A percentile compares a stretch with the other conserved stretches of the same genome.
Evolutionary conservation across 345 rosid species (phyloP).

Genomic region (Salix dunnii): DNA sequence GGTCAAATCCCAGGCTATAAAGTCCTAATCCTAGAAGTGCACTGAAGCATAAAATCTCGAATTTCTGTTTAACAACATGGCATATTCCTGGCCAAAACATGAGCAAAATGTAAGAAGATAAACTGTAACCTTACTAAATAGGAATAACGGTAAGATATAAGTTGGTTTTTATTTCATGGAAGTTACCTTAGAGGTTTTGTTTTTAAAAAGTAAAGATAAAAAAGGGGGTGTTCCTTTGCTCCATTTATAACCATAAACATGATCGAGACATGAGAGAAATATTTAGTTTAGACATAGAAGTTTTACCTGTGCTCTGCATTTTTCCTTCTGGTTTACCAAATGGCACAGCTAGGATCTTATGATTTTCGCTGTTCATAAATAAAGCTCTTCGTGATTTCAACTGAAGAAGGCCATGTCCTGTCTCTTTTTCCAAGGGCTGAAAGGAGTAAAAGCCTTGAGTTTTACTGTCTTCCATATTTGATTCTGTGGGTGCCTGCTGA

Average conservation of each 20-base stretch:
- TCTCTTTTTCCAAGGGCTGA: constrained; percentile 9
- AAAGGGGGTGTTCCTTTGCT: not conserved
- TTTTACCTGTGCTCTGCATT: constrained; percentile 39
- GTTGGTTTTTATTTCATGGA: not conserved
- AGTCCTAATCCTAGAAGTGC: constrained; percentile 62
- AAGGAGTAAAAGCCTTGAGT: constrained; percentile 16
- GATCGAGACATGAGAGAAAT: not conserved
- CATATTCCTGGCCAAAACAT: constrained; percentile 37
- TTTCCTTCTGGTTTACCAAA: constrained; percentile 20
- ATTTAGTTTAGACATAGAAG: constrained; percentile 10
- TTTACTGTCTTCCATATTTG: constrained; percentile 15
- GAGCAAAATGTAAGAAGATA: constrained; percentile 11
- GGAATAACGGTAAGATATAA: not conserved
- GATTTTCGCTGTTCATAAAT: constrained; percentile 14
- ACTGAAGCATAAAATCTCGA: constrained; percentile 32
- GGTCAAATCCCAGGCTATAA: constrained; percentile 44
- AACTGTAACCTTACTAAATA: not conserved
- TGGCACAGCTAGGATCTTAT: constrained; percentile 15
- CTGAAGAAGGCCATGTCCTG: constrained; percentile 9
- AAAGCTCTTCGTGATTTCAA: constrained; percentile 38
- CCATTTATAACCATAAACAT: not conserved
- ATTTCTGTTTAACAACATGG: constrained; percentile 30
- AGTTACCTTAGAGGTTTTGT: not conserved
- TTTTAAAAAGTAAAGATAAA: not conserved
- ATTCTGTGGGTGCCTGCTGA: constrained; percentile 19